A percentile compares a stretch with the other conserved stretches of the same genome.
Evolutionary conservation across 106 monocot genomes (phyloP).

Genomic region (Cymbidium sinense): DNA sequence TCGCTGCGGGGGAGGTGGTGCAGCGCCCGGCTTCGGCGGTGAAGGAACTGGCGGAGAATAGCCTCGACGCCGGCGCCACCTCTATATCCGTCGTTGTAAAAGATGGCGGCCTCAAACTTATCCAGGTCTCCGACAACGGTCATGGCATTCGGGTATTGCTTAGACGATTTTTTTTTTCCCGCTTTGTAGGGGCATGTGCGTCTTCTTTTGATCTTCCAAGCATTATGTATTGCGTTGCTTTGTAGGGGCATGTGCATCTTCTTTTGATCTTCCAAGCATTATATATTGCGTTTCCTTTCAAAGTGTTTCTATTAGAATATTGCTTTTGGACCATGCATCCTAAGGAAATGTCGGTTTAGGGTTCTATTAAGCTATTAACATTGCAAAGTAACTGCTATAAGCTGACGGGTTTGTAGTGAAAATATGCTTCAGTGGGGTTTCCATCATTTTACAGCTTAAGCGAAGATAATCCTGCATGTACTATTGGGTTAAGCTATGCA

Average conservation of each 20-base stretch:
- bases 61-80: conserved; percentile 89
- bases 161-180: not conserved
- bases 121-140: conserved; percentile 95
- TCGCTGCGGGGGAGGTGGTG: conserved; percentile 95
- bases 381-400: not conserved
- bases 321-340: not conserved
- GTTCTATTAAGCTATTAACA: not conserved
- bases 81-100: conserved; percentile 82
- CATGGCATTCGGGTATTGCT: conserved; percentile 81
- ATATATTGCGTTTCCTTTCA: not conserved
- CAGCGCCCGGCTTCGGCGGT: conserved; percentile 82
- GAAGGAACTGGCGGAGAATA: conserved; percentile 98
- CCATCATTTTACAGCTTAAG: not conserved
- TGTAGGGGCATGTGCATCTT: too few relatives aligned
- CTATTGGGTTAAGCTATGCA: not conserved
- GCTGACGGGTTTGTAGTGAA: too few relatives aligned
- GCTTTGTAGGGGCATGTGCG: not conserved
- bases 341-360: not conserved
- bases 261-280: not conserved
- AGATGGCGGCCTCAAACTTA: conserved; percentile 91
- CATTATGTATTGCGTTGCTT: too few relatives aligned
- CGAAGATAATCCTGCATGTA: not conserved
- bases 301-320: not conserved
- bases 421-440: too few relatives aligned
- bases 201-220: not conserved